Base-by-base conservation (phyloP, 441 rosid species). In the Bruguiera hainesii region DNA sequence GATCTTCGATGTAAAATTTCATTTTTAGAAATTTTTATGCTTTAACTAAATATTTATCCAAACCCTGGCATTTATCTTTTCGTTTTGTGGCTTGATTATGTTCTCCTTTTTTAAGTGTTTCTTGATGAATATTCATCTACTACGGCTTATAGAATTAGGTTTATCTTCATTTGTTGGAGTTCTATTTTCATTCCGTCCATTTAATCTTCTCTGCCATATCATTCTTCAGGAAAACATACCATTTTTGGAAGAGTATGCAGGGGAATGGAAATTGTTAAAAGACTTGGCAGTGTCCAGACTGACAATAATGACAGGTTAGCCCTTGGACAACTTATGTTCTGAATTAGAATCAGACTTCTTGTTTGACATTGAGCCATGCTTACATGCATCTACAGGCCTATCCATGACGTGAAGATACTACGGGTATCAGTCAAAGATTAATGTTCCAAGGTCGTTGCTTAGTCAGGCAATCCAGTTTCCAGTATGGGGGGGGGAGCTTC, bases 261-360 rank as follows among this genome's bases (percentile, higher is more conserved):
- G 3, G 98, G 99, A 75, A 90, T 89, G 96, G 99, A 95, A 74
- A 88, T 95, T 65, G 84, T 91, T 81, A 91, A 95, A 82, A 91
- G 99, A 75, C 98, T 95, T 7, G 97, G 98, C 63, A 95, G 96
- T 55, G 87, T 95, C 71, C 98, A 95, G 84, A 95, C 98, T 56
- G 95, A 95, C 84, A 91, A 86, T 67, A 91, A 82, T 25, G 98
- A 93, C 73, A 82, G 93, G 98, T 93, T 68, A 77, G 53, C 13
- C 30, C 64, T 30, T 56, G 8, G 11, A 37, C 37, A 5, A 28
- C 50, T 9, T 9, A 66, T 37, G 49, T 65, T 35, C 52, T 19
- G n/a, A 53, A 8, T n/a, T 26, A 23, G 20, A 62, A 15, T 1
- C 59, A 37, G n/a, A 21, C 39, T 63, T 35, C 15, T 0, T 31